Conservation (phyloP, 2,329 filamentous ascomycete species). For the Microcera coccophila region DNA sequence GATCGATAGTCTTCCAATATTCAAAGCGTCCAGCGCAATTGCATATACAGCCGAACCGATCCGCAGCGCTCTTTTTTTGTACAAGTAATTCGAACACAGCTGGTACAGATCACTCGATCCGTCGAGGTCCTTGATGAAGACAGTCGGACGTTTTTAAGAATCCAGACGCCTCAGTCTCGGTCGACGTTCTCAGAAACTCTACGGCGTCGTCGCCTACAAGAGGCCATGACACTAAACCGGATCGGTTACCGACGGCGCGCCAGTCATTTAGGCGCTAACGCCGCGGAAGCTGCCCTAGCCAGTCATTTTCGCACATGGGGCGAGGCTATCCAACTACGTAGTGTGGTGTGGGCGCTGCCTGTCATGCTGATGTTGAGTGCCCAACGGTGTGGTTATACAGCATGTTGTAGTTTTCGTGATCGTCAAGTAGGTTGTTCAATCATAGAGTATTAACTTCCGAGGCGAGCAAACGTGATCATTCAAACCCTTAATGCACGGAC, state of each 20-base stretch:
- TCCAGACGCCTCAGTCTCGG: conserved; percentile 21
- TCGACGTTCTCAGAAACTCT: conserved; percentile 22
- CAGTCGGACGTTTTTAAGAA: neutral
- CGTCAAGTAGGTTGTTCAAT: no score
- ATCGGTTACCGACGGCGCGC: conserved; percentile 24
- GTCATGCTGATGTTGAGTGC: neutral
- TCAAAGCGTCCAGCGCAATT: no score
- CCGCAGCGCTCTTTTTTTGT: no score
- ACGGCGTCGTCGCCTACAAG: conserved; percentile 5
- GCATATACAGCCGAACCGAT: no score
- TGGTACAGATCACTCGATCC: neutral
- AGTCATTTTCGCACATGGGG: conserved; percentile 25
- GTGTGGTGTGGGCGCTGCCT: neutral
- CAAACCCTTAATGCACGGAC: no score
- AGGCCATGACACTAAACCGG: conserved; percentile 24
- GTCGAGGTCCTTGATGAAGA: neutral
- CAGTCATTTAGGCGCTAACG: no score
- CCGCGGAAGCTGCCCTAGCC: conserved; percentile 3
- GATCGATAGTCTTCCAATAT: no score
- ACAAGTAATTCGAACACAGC: no score
- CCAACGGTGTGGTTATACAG: neutral
- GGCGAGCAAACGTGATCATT: no score
- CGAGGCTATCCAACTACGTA: no score
- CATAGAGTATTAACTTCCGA: no score
- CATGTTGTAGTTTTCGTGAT: neutral